These are phyloP conservation scores for Zygosaccharomyces bisporus DNA, from an alignment of 805 yeast genomes.

Conservation along the genomic window DNA sequence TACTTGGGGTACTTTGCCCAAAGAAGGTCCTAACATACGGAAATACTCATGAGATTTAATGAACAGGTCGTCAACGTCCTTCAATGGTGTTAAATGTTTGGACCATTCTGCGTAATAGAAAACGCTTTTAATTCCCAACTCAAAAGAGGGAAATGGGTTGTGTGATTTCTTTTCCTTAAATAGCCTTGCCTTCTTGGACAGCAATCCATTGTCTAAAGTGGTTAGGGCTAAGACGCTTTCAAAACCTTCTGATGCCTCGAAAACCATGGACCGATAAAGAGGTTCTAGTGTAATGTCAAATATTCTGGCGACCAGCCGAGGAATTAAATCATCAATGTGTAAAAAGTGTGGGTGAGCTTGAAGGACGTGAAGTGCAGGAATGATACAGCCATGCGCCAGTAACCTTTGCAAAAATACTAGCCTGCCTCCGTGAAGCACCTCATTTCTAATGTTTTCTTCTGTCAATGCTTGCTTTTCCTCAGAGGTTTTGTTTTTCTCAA, in stretches of 20 bases:
- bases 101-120: constrained; percentile 54
- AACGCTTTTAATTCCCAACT: constrained; percentile 17
- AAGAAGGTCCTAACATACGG: constrained; percentile 50
- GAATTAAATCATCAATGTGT: constrained; percentile 47
- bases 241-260: neutral
- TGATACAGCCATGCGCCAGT: constrained; percentile 56
- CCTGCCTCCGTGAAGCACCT: constrained; percentile 36
- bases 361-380: constrained; percentile 58
- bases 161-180: constrained; percentile 15
- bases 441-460: constrained; percentile 5
- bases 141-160: constrained; percentile 15
- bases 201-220: constrained; percentile 17
- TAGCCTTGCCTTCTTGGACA: constrained; percentile 22
- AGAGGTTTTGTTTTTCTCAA: constrained; percentile 15
- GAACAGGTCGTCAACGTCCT: constrained; percentile 44
- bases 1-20: constrained; percentile 47
- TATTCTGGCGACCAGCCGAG: constrained; percentile 46
- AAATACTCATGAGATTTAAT: constrained; percentile 47
- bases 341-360: constrained; percentile 60
- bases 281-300: constrained; percentile 50
- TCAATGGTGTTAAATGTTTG: constrained; percentile 38
- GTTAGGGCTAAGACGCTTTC: constrained; percentile 10
- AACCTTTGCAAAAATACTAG: constrained; percentile 49
- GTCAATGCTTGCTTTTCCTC: constrained; percentile 16
- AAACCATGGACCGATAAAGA: constrained; percentile 27